A percentile compares a stretch with the other conserved stretches of the same genome.
These are phyloP conservation scores for Aquilaria sinensis DNA, from an alignment of 345 rosid genomes.

Conservation along the genomic window DNA sequence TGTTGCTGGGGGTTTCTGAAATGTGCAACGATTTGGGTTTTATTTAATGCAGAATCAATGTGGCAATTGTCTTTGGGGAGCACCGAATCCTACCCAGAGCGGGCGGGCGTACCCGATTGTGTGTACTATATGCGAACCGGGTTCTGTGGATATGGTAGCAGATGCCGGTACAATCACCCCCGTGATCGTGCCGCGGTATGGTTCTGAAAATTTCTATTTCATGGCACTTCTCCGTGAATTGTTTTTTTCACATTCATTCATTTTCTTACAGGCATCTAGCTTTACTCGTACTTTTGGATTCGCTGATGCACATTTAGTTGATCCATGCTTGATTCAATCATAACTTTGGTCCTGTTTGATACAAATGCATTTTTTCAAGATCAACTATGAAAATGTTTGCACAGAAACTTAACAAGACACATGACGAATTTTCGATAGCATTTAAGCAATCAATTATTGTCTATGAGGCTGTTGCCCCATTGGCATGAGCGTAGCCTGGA, in stretches of 20 bases:
- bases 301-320: not conserved
- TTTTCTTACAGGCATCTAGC: not conserved
- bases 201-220: constrained; percentile 1
- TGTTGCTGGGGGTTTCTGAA: constrained; percentile 20
- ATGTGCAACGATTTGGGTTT: constrained; percentile 29
- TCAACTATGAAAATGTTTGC: not conserved
- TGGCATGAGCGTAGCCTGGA: no score
- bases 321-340: not conserved
- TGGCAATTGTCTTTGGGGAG: constrained; percentile 61
- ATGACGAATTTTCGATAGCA: no score
- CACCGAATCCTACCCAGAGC: constrained; percentile 66
- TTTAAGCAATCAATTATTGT: no score
- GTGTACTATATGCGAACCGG: constrained; percentile 93
- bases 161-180: constrained; percentile 98
- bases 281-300: not conserved
- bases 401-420: no score
- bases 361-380: not conserved
- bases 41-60: constrained; percentile 56
- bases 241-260: not conserved
- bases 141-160: constrained; percentile 62
- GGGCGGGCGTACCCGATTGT: constrained; percentile 80
- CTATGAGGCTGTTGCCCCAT: no score
- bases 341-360: not conserved
- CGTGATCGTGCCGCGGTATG: constrained; percentile 80
- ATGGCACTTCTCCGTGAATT: not conserved